Percentiles rank a stretch among this genome's conserved stretches.
These are phyloP conservation scores for Leishmania arabica DNA, from an alignment of 208 protist genomes.

Conservation along the genomic window DNA sequence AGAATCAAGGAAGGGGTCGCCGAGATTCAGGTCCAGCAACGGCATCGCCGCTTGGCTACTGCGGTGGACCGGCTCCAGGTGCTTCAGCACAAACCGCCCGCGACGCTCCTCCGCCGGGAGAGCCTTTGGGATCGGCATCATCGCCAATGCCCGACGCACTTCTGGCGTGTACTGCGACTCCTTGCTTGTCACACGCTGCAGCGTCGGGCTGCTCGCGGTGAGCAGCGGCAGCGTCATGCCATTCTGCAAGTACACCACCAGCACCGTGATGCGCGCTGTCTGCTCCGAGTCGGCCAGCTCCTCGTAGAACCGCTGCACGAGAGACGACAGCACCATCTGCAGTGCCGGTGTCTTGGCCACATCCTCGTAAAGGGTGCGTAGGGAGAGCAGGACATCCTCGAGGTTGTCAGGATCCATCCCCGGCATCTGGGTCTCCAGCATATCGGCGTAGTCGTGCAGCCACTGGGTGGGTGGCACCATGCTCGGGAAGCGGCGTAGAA, in stretches of 20 bases:
- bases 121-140: slow-evolving; percentile 50
- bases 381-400: slow-evolving; percentile 62
- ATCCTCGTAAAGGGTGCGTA: slow-evolving; percentile 59
- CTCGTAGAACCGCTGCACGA: slow-evolving; percentile 40
- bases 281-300: slow-evolving; percentile 33
- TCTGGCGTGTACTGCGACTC: slow-evolving; percentile 36
- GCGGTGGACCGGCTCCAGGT: slow-evolving; percentile 6
- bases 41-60: neutral
- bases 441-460: slow-evolving; percentile 55
- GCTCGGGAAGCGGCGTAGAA: slow-evolving; percentile 42
- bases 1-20: slow-evolving; percentile 13
- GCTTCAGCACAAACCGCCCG: slow-evolving; percentile 54
- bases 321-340: slow-evolving; percentile 48
- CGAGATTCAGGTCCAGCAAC: slow-evolving; percentile 25
- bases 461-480: slow-evolving; percentile 52
- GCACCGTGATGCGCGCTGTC: slow-evolving; percentile 63
- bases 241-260: slow-evolving; percentile 70
- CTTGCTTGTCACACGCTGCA: slow-evolving; percentile 29
- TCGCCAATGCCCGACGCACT: slow-evolving; percentile 58
- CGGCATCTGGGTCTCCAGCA: slow-evolving; percentile 14
- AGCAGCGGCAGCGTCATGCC: slow-evolving; percentile 70
- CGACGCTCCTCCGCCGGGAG: slow-evolving; percentile 16
- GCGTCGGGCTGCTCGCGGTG: slow-evolving; percentile 37
- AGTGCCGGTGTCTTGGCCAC: slow-evolving; percentile 60
- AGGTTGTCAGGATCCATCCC: slow-evolving; percentile 31